phyloP scores from a whole-genome alignment of 2,329 filamentous ascomycete genomes.

The Hymenoscyphus occultus region DNA sequence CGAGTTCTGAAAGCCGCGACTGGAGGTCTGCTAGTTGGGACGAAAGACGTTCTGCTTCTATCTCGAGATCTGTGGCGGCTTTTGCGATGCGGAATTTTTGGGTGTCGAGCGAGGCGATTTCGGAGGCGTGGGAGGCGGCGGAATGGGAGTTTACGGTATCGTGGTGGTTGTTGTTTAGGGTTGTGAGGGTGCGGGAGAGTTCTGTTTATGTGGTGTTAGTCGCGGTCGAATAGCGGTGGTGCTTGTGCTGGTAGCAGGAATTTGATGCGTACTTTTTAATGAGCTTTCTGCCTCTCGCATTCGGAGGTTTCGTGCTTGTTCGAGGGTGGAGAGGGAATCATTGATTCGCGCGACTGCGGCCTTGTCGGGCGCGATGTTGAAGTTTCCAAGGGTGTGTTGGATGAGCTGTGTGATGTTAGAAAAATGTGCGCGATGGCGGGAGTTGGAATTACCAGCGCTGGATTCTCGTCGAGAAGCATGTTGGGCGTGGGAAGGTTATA shows the following conservation, averaged over 20 bases:
- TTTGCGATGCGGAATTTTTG: conserved; percentile 96
- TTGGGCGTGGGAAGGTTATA: conserved; percentile 39
- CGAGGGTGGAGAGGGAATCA: conserved; percentile 79
- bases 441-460: conserved; percentile 64
- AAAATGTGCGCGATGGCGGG: conserved; percentile 6
- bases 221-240: conserved; percentile 22
- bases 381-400: conserved; percentile 86
- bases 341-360: conserved; percentile 77
- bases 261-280: conserved; percentile 51
- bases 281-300: conserved; percentile 66
- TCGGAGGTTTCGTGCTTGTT: conserved; percentile 76
- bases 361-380: conserved; percentile 90
- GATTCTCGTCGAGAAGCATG: conserved; percentile 95
- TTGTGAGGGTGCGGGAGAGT: conserved; percentile 72
- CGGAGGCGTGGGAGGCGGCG: conserved; percentile 72
- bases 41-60: conserved; percentile 89
- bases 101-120: conserved; percentile 84
- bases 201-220: conserved; percentile 38
- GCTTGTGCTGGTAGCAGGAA: not conserved
- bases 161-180: conserved; percentile 70
- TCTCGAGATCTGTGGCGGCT: conserved; percentile 81
- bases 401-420: conserved; percentile 63
- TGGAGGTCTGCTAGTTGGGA: conserved; percentile 73
- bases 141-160: conserved; percentile 75
- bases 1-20: conserved; percentile 74